Evolutionary conservation across 352 stramenopile genomes (phyloP).

Genomic region (Globisporangium perplexum): DNA sequence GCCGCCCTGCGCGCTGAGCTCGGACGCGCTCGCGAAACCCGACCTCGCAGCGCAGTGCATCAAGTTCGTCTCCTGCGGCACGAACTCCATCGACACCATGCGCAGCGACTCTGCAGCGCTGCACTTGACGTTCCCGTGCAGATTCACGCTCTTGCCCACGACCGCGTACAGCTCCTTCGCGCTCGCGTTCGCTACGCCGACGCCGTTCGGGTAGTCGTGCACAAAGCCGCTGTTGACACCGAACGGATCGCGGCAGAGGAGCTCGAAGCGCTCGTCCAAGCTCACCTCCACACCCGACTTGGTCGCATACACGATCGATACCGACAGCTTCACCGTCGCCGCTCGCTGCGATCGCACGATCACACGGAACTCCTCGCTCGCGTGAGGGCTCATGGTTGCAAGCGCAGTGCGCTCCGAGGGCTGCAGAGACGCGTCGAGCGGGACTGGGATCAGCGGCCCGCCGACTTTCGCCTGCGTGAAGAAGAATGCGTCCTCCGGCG

Average conservation of each 20-base stretch:
- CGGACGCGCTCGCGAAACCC: slow-evolving; percentile 29
- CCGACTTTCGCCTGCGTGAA: slow-evolving; percentile 31
- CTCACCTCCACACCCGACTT: slow-evolving; percentile 58
- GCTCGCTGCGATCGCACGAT: slow-evolving; percentile 54
- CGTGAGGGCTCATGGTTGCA: slow-evolving; percentile 32
- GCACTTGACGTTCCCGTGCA: slow-evolving; percentile 51
- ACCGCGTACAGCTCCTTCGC: slow-evolving; percentile 46
- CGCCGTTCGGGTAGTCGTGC: slow-evolving; percentile 57
- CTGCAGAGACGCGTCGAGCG: slow-evolving; percentile 41
- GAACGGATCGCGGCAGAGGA: slow-evolving; percentile 62
- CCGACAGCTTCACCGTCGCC: slow-evolving; percentile 28
- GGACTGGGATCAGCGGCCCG: slow-evolving; percentile 34
- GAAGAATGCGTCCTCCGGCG: slow-evolving; percentile 47
- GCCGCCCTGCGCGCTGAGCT: slow-evolving; percentile 1
- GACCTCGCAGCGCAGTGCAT: slow-evolving; percentile 26
- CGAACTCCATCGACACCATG: slow-evolving; percentile 52
- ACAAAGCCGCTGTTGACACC: slow-evolving; percentile 43
- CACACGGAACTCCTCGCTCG: slow-evolving; percentile 35
- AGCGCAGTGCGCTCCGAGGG: slow-evolving; percentile 38
- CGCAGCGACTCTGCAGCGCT: slow-evolving; percentile 42
- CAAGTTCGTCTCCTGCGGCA: slow-evolving; percentile 28
- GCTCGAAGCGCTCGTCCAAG: slow-evolving; percentile 60
- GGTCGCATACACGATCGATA: slow-evolving; percentile 61
- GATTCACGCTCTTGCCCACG: slow-evolving; percentile 58
- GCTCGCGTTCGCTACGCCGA: slow-evolving; percentile 18